Conservation (phyloP, 352 stramenopile genomes). For the Aphanomyces invadans region DNA sequence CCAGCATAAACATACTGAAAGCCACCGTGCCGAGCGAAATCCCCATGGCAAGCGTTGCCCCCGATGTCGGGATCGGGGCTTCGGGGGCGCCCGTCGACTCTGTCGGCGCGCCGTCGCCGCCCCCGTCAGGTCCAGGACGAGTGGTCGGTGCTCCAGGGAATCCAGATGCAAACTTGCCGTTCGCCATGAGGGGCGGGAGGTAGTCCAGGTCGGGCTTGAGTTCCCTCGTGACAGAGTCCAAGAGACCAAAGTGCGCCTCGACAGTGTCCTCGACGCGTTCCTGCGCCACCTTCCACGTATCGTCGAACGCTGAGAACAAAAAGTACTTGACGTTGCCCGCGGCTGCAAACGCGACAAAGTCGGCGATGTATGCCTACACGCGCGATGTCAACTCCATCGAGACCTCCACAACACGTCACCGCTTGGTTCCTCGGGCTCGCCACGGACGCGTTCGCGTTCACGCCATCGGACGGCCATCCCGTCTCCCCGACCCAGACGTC, state of each 20-base stretch:
- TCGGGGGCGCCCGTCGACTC: background rate
- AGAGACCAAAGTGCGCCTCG: slow-evolving; percentile 73
- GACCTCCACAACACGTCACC: slow-evolving; percentile 11
- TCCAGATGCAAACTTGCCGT: too few species aligned
- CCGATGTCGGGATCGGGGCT: background rate
- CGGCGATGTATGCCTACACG: slow-evolving; percentile 50
- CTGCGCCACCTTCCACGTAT: slow-evolving; percentile 46
- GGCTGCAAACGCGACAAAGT: slow-evolving; percentile 60
- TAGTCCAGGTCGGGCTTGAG: slow-evolving; percentile 59
- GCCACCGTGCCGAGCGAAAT: background rate
- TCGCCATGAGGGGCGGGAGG: too few species aligned
- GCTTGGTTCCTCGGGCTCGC: slow-evolving; percentile 39
- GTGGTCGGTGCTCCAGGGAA: too few species aligned
- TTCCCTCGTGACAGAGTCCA: slow-evolving; percentile 39
- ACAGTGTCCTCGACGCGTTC: slow-evolving; percentile 34
- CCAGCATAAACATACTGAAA: too few species aligned
- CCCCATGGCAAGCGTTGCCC: background rate
- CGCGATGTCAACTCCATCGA: background rate
- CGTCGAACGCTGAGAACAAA: slow-evolving; percentile 79
- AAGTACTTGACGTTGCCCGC: slow-evolving; percentile 73
- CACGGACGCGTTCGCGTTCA: slow-evolving; percentile 32
- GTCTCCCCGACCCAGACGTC: slow-evolving; percentile 58
- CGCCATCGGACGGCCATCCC: slow-evolving; percentile 46
- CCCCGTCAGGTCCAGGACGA: too few species aligned
- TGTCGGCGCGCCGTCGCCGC: slow-evolving; percentile 5